A percentile compares a stretch with the other conserved stretches of the same genome.
Conservation (phyloP, 2,329 filamentous ascomycete species). For the Aspergillus hortae region DNA sequence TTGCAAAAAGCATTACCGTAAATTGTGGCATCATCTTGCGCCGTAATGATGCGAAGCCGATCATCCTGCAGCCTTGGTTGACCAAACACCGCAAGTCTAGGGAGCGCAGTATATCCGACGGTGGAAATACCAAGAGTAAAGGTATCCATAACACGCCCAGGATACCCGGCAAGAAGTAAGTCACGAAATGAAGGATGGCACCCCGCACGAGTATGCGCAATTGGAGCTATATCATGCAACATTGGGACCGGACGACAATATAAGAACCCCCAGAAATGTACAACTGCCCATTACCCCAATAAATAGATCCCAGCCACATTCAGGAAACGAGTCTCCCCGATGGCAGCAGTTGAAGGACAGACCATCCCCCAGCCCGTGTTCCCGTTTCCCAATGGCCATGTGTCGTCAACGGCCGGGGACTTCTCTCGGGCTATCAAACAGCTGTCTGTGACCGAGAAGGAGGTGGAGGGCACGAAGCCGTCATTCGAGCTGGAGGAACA, state of each 20-base stretch:
- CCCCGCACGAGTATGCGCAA: neutral
- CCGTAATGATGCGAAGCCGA: constrained; percentile 19
- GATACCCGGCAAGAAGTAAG: neutral
- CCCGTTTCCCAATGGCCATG: constrained; percentile 3
- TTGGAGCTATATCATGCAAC: neutral
- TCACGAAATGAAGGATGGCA: neutral
- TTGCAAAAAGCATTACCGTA: neutral
- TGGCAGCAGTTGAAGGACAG: constrained; percentile 10
- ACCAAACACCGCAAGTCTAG: neutral
- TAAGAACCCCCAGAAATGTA: neutral
- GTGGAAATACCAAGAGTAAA: too few species aligned
- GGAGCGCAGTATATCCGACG: neutral
- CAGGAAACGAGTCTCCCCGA: neutral
- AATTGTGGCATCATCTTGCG: constrained; percentile 18
- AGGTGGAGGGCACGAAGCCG: constrained; percentile 7
- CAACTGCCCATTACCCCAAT: neutral
- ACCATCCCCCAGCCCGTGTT: neutral
- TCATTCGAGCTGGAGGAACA: constrained; percentile 40
- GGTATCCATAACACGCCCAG: too few species aligned
- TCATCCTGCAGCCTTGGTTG: constrained; percentile 5
- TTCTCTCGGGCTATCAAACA: neutral
- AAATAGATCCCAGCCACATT: too few species aligned
- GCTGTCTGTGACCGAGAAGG: constrained; percentile 8
- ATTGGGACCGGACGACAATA: neutral
- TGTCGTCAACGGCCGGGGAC: neutral